phyloP scores from a whole-genome alignment of 345 rosid species.

The Gossypium australe region DNA sequence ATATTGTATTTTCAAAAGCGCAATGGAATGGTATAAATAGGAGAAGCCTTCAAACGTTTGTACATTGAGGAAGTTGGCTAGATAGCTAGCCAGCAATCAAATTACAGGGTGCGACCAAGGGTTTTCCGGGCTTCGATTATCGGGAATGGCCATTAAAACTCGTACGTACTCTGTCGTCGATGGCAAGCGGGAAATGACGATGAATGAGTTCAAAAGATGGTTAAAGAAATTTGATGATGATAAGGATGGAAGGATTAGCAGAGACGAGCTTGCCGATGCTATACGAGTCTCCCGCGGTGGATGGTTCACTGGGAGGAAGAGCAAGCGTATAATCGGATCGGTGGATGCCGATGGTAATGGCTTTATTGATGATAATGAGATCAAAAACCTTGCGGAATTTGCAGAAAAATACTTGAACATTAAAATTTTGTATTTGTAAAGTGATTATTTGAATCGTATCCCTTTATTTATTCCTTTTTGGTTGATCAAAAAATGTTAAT shows the following conservation, averaged over 20 bases:
- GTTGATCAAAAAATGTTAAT: not conserved
- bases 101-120: not conserved
- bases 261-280: conserved; percentile 10
- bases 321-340: not conserved
- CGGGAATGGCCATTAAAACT: conserved; percentile 8
- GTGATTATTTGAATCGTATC: not conserved
- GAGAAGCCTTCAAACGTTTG: not conserved
- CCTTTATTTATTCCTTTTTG: not conserved
- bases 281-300: not conserved
- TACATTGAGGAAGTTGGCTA: not conserved
- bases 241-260: conserved; percentile 5
- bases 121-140: not conserved
- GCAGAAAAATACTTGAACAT: conserved; percentile 19
- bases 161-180: not conserved
- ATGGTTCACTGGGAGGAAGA: conserved; percentile 11
- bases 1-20: not conserved
- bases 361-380: conserved; percentile 17
- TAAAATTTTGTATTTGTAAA: conserved; percentile 6
- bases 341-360: conserved; percentile 9
- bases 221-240: conserved; percentile 1
- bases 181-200: conserved; percentile 11
- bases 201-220: conserved; percentile 9
- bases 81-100: not conserved
- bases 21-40: not conserved
- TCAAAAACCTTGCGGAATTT: conserved; percentile 16